Conservation (phyloP, 2,329 filamentous ascomycete genomes). For the Zymoseptoria ardabiliae region DNA sequence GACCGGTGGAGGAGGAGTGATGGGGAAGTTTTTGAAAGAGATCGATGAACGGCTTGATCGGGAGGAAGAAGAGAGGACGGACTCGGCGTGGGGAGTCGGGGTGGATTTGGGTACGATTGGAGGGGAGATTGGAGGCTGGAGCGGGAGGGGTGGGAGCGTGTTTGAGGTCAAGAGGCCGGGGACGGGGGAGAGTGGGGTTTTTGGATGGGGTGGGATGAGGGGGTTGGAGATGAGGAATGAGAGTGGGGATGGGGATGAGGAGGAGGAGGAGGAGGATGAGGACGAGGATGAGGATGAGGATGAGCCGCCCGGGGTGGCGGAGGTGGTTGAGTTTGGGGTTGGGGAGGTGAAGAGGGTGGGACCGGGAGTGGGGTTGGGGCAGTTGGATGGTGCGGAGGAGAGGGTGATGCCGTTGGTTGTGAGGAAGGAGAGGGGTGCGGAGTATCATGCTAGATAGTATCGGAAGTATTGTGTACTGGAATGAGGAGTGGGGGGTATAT, state of each 20-base stretch:
- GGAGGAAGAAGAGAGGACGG: background rate
- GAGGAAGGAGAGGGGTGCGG: background rate
- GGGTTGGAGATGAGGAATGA: conserved; percentile 1
- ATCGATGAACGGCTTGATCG: conserved; percentile 10
- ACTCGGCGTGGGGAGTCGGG: background rate
- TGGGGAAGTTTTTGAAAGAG: conserved; percentile 8
- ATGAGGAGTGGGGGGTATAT: background rate
- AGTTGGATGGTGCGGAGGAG: background rate
- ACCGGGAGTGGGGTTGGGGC: too few relatives aligned
- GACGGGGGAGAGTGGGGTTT: conserved; percentile 3
- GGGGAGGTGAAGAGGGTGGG: background rate
- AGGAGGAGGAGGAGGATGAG: conserved; percentile 5
- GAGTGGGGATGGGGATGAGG: conserved; percentile 2
- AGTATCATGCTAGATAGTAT: background rate
- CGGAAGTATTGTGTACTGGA: conserved; percentile 8
- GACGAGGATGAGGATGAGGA: conserved; percentile 1
- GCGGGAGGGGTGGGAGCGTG: background rate
- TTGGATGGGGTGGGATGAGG: conserved; percentile 2
- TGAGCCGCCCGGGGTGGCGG: background rate
- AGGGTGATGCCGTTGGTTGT: background rate
- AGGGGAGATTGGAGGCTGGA: conserved; percentile 25
- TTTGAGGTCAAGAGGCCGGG: background rate
- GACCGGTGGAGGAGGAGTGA: too few relatives aligned
- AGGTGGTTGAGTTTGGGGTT: background rate
- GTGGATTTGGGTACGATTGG: conserved; percentile 28